Evolutionary conservation across 2,329 filamentous ascomycete species (phyloP).

Genomic region (Fusarium circinatum): DNA sequence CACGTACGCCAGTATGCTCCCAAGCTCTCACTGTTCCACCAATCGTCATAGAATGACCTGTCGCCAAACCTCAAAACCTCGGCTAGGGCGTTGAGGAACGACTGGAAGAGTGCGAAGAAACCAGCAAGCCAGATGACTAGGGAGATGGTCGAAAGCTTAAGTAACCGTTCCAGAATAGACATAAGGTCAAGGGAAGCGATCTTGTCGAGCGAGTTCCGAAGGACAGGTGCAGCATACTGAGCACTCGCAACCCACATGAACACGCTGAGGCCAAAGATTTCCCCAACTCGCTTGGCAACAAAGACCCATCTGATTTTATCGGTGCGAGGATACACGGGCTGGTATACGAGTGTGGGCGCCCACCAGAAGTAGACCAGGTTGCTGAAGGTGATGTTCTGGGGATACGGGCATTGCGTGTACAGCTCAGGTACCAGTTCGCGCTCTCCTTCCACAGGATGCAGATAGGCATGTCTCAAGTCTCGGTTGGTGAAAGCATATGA

Average conservation of each 20-base stretch:
- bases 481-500: constrained; percentile 98
- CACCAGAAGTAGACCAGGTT: constrained; percentile 98
- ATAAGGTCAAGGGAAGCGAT: constrained; percentile 82
- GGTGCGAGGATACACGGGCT: constrained; percentile 93
- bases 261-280: constrained; percentile 80
- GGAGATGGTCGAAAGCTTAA: constrained; percentile 96
- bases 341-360: constrained; percentile 95
- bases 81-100: constrained; percentile 87
- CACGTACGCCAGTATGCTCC: constrained; percentile 94
- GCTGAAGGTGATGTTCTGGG: constrained; percentile 84
- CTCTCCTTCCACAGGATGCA: constrained; percentile 77
- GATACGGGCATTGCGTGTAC: constrained; percentile 87
- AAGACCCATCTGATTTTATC: constrained; percentile 86
- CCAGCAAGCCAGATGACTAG: constrained; percentile 97
- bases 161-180: constrained; percentile 85
- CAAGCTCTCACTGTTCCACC: constrained; percentile 94
- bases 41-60: constrained; percentile 94
- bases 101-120: constrained; percentile 97
- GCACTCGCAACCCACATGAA: constrained; percentile 97
- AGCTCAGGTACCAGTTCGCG: constrained; percentile 80
- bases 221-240: constrained; percentile 90
- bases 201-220: constrained; percentile 90
- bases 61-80: constrained; percentile 93
- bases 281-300: constrained; percentile 82
- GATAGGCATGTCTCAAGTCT: constrained; percentile 89